Evolutionary conservation across 352 stramenopile genomes (phyloP), one percentile per base, ranked within the genome.

Genomic region (Pythium folliculosum): DNA sequence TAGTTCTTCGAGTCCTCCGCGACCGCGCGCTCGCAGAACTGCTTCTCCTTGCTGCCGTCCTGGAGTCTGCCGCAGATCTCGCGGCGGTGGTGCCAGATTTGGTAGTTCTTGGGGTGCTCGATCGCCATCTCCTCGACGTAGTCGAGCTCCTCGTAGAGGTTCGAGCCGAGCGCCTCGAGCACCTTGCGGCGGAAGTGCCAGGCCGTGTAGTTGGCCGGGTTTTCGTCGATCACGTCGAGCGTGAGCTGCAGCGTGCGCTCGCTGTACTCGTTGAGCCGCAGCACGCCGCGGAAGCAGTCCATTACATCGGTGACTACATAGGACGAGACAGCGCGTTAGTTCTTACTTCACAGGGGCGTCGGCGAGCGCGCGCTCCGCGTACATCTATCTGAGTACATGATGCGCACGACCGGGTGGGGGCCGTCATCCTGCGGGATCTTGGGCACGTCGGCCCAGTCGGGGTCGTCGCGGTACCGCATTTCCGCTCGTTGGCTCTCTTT

Each of bases 31-130:
- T 84, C 86, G 40, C 96, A 92, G 69, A 99, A 99, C 10, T 65
- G 71, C 60, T 99, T 88, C 80, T 99, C 97, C 16, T 81, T 62
- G 60, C 84, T 82, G 30, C 82, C 82, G 74, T 98, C 77, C 14
- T 84, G 65, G 65, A 96, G 55, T 62, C 88, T 77, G 52, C 93
- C 80, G 65, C 98, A 92, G 32, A 99, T 84, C 64, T 96, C 95
- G 49, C 97, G 86, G 22, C 97, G 95, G 77, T 99, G 97, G 81
- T 99, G 98, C 97, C 97, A 99, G 72, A 99, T 97, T 78, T 99
- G 97, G 84, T 99, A 99, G 82, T 99, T 99, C 82, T 99, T 99
- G 5, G 97, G 97, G 82, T 98, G 96, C 25, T 83, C 75, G 27
- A 97, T 86, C 35, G 95, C 95, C 72, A 98, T 88, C 44, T 86